A percentile compares a stretch with the other conserved stretches of the same genome.
These are phyloP conservation scores for Leishmania guyanensis DNA, from an alignment of 208 protist species.

Conservation along the genomic window DNA sequence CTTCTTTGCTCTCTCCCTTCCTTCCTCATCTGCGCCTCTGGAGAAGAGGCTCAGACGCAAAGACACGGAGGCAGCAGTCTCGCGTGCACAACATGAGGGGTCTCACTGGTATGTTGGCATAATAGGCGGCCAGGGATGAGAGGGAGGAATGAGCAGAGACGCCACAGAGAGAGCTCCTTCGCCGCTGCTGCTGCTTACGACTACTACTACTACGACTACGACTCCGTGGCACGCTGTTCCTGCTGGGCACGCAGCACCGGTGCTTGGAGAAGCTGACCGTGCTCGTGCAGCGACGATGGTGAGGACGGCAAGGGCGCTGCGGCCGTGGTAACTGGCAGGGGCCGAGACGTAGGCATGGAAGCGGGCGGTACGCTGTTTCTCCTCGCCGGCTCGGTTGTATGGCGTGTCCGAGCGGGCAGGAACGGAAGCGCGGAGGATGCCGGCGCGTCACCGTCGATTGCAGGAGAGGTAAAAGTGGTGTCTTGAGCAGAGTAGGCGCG, in stretches of 20 bases:
- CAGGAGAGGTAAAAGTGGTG: not conserved
- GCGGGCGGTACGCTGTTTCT: not conserved
- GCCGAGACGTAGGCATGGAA: not conserved
- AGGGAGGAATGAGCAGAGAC: not conserved
- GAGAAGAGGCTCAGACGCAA: not conserved
- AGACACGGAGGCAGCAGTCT: too few relatives aligned
- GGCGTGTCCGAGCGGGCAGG: not conserved
- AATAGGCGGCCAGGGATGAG: not conserved
- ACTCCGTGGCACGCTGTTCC: not conserved
- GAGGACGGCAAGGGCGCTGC: not conserved
- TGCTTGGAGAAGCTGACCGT: not conserved
- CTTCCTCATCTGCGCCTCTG: too few relatives aligned
- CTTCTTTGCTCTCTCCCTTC: not conserved
- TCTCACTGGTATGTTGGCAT: not conserved
- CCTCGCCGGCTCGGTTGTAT: not conserved
- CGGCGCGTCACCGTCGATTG: not conserved
- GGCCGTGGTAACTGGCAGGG: not conserved
- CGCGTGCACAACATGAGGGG: not conserved
- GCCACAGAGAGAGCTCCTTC: not conserved
- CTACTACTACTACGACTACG: not conserved
- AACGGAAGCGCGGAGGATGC: conserved; percentile 13
- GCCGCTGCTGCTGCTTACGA: not conserved
- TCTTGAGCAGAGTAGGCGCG: not conserved
- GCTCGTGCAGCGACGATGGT: not conserved
- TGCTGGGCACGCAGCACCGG: conserved; percentile 9